Evolutionary conservation across 441 rosid species (phyloP).

Genomic region (Jatropha multifida): DNA sequence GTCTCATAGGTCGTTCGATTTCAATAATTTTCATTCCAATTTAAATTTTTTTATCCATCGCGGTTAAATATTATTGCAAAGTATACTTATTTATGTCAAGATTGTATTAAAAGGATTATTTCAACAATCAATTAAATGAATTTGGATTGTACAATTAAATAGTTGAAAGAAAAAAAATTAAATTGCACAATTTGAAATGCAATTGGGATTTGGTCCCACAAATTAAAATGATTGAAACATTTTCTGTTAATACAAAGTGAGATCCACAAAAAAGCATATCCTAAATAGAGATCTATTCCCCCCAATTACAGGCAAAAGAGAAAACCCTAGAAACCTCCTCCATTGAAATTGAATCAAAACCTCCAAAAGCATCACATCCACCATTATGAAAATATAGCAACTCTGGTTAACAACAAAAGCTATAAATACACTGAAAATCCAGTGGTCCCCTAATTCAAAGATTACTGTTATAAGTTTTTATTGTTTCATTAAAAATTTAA

Average conservation of each 20-base stretch:
- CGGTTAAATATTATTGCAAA: too few species aligned
- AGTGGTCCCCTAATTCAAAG: conserved; percentile 35
- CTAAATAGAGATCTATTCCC: not conserved
- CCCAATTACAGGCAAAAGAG: not conserved
- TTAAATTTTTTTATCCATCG: too few species aligned
- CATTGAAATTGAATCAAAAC: not conserved
- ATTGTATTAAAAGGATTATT: too few species aligned
- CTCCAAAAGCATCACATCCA: conserved; percentile 8
- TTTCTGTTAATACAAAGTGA: conserved; percentile 10
- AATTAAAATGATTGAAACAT: conserved; percentile 5
- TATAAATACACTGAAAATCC: conserved; percentile 18
- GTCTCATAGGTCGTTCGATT: too few species aligned
- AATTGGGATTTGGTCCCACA: conserved; percentile 17
- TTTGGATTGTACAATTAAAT: not conserved
- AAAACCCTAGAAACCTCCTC: not conserved
- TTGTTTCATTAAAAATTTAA: not conserved
- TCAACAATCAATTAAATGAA: not conserved
- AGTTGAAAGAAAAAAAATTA: not conserved
- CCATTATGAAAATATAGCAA: conserved; percentile 19
- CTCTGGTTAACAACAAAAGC: conserved; percentile 29
- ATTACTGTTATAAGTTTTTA: not conserved
- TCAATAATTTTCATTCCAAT: too few species aligned
- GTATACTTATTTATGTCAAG: too few species aligned
- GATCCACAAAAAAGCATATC: not conserved
- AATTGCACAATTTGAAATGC: not conserved